Percentiles rank a stretch among this genome's conserved stretches.
Evolutionary conservation across 805 yeast genomes (phyloP).

Genomic region (Candida alai): DNA sequence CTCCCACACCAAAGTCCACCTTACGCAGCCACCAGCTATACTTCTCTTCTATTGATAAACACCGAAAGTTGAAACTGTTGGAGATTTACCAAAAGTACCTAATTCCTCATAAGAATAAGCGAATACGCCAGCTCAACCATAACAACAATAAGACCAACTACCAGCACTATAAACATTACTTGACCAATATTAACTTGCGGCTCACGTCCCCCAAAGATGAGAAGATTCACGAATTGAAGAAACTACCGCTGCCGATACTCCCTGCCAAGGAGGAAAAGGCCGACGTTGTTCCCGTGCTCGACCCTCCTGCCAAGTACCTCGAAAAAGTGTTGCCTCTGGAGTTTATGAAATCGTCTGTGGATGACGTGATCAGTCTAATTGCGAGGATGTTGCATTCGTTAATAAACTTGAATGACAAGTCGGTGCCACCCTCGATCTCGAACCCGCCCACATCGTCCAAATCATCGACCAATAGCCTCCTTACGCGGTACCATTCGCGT

Average conservation of each 20-base stretch:
- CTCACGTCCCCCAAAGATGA: too few species aligned
- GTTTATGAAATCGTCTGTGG: constrained; percentile 64
- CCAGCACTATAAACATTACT: constrained; percentile 1
- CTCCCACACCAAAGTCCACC: constrained; percentile 12
- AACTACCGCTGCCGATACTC: constrained; percentile 1
- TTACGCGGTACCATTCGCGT: constrained; percentile 91
- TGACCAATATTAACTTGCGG: too few species aligned
- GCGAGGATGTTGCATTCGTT: constrained; percentile 78
- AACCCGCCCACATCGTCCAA: constrained; percentile 20
- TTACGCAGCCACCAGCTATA: constrained; percentile 16
- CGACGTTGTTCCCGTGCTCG: too few species aligned
- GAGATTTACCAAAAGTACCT: constrained; percentile 23
- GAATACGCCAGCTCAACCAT: constrained; percentile 3
- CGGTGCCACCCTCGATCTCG: constrained; percentile 32
- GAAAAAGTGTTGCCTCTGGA: constrained; percentile 35
- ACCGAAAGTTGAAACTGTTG: constrained; percentile 17
- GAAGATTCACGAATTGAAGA: too few species aligned
- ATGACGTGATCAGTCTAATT: constrained; percentile 67
- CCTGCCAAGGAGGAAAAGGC: constrained; percentile 2
- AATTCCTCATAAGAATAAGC: constrained; percentile 6
- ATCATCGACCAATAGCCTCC: constrained; percentile 21
- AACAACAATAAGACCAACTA: constrained; percentile 3
- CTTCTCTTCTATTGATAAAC: constrained; percentile 16
- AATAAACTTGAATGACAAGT: constrained; percentile 67
- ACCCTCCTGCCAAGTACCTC: background rate